Base-by-base conservation (phyloP, 2,329 filamentous ascomycete species). In the Aspergillus brunneoviolaceus region DNA sequence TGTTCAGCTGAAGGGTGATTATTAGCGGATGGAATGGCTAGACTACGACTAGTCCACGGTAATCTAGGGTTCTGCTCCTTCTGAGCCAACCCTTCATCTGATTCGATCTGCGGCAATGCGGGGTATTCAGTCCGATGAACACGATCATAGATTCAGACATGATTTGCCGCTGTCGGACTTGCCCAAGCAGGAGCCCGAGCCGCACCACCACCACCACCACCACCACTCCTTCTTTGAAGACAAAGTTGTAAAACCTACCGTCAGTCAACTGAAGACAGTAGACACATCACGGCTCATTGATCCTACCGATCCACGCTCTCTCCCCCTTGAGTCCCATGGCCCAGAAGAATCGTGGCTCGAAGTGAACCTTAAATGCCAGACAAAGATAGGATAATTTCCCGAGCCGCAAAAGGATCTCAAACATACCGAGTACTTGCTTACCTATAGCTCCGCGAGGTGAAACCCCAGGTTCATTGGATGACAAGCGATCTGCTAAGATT, bases 331-430 rank as follows among this genome's bases (percentile, higher is more conserved):
- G 6, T 3, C 5, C 45, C 16, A 31, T 25, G 48, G 48, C 53
- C 14, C 53, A 55, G 6, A 23, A 29, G 25, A 14, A 12, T 55
- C 5, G 14, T 23, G 53, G 42, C 21, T 55, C 53, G 23, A 29
- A 49, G 42, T 33, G 45, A 55, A 55, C n/a, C 53, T 48, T 55
- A 35, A 23, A 35, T 25, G 27, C 31, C 27, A 48, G 42, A 55
- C 11, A 55, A 19, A 55, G 16, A n/a, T 12, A 35, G 25, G 11
- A 23, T 31, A 55, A 55, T 55, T 55, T 55, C 53, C 53, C 27
- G 53, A 55, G 53, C 53, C 53, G 33, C 39, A 49, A 25, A 31
- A 49, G 53, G 19, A 33, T 29, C 14, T 14, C 33, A 23, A 31
- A 49, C 33, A 49, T 33, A 33, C 23, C 23, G 5, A 23, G 23